Evolutionary conservation across 73 alveolate genomes (phyloP), one percentile per base, ranked within the genome.

Genomic region (Tetrahymena elliotti): DNA sequence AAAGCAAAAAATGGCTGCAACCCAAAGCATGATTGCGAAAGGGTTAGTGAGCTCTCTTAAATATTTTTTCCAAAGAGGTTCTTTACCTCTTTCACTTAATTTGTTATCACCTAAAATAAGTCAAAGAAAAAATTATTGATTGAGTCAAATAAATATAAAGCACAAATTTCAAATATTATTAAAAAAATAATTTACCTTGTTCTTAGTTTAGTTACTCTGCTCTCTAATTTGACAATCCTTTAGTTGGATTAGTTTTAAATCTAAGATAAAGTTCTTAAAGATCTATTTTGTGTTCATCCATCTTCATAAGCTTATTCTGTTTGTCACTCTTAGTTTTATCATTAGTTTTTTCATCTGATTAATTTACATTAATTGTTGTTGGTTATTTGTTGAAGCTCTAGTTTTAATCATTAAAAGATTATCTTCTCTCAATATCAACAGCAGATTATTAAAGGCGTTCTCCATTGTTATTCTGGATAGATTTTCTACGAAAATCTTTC

Each of bases 11-110:
- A 97, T 95, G 0, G 99, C 96, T n/a, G 99, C 99, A 34, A 96
- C 97, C 99, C 99, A 98, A 93, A 98, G 96, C 94, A 98, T 88
- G 33, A 97, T 84, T 88, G 98, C 96, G 94, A 98, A 98, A 24
- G 98, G 97, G 3, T 98, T 97, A 22, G 98, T 54, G 93, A 98
- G 94, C 94, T 96, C 97, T 38, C 92, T 97, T 37, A 98, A 41
- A 94, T 97, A 97, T 93, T 96, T 93, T 36, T 97, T 94, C 92
- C 96, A 96, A 94, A 98, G 97, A 15, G 99, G 99, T 83, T 97
- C 94, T 92, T 96, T 94, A 88, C 95, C 96, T 95, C 96, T 98
- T 94, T 98, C 99, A 53, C 99, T 97, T 39, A 98, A 95, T 68
- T 96, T 92, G 96, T 98, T 98, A 24, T 97, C 98, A 16, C 99